Conservation (phyloP, 768 basidiomycete genomes). For the Mycena latifolia region DNA sequence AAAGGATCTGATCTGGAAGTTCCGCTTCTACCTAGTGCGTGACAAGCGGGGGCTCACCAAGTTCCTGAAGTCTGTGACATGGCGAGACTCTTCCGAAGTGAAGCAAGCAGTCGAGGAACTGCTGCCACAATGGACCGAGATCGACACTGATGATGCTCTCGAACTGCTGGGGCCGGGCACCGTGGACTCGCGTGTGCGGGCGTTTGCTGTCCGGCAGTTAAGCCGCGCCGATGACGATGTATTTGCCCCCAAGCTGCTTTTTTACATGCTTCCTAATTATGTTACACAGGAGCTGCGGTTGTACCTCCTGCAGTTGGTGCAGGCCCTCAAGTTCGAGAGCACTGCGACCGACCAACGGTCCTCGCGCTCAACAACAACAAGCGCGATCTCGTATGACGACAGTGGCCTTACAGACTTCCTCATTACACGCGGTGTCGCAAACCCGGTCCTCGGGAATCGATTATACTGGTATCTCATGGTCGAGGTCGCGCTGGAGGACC, state of each 20-base stretch:
- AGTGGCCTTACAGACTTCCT: constrained; percentile 95
- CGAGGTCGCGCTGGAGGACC: constrained; percentile 90
- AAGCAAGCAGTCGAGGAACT: constrained; percentile 98
- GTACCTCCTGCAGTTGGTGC: constrained; percentile 95
- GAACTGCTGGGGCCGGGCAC: constrained; percentile 93
- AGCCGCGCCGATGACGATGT: constrained; percentile 96
- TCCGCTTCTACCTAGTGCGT: constrained; percentile 95
- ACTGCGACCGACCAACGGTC: constrained; percentile 82
- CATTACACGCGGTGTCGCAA: constrained; percentile 85
- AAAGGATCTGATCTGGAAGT: constrained; percentile 98
- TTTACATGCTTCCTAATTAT: constrained; percentile 15
- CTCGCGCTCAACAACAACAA: constrained; percentile 72
- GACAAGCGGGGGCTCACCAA: constrained; percentile 97
- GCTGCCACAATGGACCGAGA: constrained; percentile 96
- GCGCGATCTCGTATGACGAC: constrained; percentile 88
- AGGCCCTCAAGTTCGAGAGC: constrained; percentile 97
- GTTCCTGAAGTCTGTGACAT: constrained; percentile 97
- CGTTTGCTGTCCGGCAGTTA: constrained; percentile 94
- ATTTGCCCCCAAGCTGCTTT: constrained; percentile 37
- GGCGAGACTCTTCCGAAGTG: constrained; percentile 96
- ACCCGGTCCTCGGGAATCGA: constrained; percentile 88
- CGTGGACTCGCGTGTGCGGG: constrained; percentile 91
- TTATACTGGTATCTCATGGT: constrained; percentile 99
- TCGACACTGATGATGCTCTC: constrained; percentile 96
- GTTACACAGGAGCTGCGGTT: constrained; percentile 83